Percentiles rank a stretch among this genome's conserved stretches.
Evolutionary conservation across 495 filamentous ascomycete species (phyloP).

Genomic region (Niebla homalea): DNA sequence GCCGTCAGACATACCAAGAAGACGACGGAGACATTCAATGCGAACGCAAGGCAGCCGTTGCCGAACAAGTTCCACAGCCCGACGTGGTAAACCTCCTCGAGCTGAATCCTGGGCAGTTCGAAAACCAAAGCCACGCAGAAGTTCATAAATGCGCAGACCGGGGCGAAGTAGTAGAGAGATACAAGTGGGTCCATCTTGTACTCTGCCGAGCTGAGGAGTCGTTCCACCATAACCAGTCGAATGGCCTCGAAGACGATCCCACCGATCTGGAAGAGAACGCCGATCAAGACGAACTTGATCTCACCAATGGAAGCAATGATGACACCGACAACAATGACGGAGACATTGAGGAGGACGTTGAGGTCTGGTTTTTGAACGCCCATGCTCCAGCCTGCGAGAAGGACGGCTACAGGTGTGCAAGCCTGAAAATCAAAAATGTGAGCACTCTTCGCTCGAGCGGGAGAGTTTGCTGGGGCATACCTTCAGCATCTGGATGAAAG

Average conservation of each 20-base stretch:
- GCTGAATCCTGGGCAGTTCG: conserved; percentile 41
- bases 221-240: conserved; percentile 66
- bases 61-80: conserved; percentile 44
- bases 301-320: conserved; percentile 62
- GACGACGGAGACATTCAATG: conserved; percentile 64
- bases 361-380: conserved; percentile 47
- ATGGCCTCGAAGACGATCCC: conserved; percentile 64
- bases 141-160: conserved; percentile 66
- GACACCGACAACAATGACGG: conserved; percentile 62
- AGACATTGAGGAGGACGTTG: conserved; percentile 50
- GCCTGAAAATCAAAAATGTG: conserved; percentile 28
- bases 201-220: conserved; percentile 50
- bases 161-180: conserved; percentile 75
- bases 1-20: conserved; percentile 46
- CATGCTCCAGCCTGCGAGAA: conserved; percentile 53
- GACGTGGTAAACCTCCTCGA: conserved; percentile 39
- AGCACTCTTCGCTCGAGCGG: neutral
- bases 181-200: conserved; percentile 77
- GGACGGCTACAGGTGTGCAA: conserved; percentile 52
- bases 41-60: conserved; percentile 63
- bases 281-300: conserved; percentile 54
- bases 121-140: conserved; percentile 46
- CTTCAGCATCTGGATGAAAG: conserved; percentile 80
- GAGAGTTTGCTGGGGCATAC: conserved; percentile 21
- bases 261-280: conserved; percentile 56